phyloP scores from a whole-genome alignment of 495 filamentous ascomycete species.

The Neurospora sublineolata region DNA sequence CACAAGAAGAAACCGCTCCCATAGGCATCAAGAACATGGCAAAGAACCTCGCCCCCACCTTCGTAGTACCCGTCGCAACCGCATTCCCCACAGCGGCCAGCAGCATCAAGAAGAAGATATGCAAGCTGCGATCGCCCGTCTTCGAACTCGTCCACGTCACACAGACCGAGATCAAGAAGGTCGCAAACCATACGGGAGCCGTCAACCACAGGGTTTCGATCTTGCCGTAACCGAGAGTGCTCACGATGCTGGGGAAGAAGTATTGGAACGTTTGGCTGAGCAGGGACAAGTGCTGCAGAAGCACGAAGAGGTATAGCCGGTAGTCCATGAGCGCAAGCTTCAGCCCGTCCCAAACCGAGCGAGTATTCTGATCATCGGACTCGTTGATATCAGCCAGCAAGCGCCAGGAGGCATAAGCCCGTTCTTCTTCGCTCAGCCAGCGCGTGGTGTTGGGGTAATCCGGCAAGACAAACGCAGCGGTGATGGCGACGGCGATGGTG shows the following conservation, averaged over 20 bases:
- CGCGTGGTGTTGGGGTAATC: conserved; percentile 33
- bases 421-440: conserved; percentile 33
- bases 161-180: conserved; percentile 23
- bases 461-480: conserved; percentile 27
- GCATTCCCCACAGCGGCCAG: conserved; percentile 41
- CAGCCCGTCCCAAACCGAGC: conserved; percentile 24
- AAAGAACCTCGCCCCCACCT: conserved; percentile 37
- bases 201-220: conserved; percentile 43
- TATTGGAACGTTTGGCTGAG: conserved; percentile 34
- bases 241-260: conserved; percentile 46
- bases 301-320: conserved; percentile 34
- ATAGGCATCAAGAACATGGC: conserved; percentile 41
- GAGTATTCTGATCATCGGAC: conserved; percentile 17
- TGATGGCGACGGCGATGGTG: conserved; percentile 30
- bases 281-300: conserved; percentile 33
- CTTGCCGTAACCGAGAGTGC: conserved; percentile 38
- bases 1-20: conserved; percentile 34
- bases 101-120: conserved; percentile 33
- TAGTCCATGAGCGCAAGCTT: conserved; percentile 30
- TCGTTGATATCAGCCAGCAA: conserved; percentile 31
- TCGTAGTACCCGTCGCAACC: conserved; percentile 33
- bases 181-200: conserved; percentile 36
- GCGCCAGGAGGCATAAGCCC: conserved; percentile 30
- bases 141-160: conserved; percentile 28
- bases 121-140: conserved; percentile 31